Base-by-base conservation (phyloP, 2,329 filamentous ascomycete genomes). In the Chaetomiaceae sp. region DNA sequence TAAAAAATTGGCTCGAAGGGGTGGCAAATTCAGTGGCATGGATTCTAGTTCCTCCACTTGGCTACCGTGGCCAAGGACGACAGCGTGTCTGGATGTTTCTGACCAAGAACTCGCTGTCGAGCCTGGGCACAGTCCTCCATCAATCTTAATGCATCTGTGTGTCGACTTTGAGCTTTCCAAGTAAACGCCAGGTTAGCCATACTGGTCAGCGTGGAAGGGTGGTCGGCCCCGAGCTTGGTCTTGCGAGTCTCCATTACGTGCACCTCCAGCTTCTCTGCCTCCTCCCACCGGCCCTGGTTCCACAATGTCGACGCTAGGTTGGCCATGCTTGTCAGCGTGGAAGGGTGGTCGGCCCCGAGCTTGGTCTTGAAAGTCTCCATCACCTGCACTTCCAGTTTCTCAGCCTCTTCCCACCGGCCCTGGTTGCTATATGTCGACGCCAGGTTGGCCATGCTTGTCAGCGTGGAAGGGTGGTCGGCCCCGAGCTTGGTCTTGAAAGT, bases 61-160 rank as follows among this genome's bases (percentile, higher is more conserved):
- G 38, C 47, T 12, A 50, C 27, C 7, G 20, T 19, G 23, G 27
- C 47, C 46, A 55, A 58, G 20, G 49, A 55, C 29, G 37, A 55
- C 17, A 29, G 38, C 19, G 55, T 57, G 27, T 53, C 25, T 47
- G 48, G 51, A 54, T 60, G 54, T 22, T 44, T 29, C 39, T 12
- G 27, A 17, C 58, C 53, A 55, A 60, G 51, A 2, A 58, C 47
- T 54, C 56, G 51, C 50, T 54, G 46, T 37, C 38, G 53, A 55
- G 51, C 51, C 36, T 51, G 17, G 27, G 40, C 53, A 57, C 54
- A 60, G 34, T 52, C 27, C 46, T 47, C 36, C 47, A 57, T 57
- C 36, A 54, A 34, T 12, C 33, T 34, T 15, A 57, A 51, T 7
- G 55, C 47, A 37, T 54, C 54, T 55, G 33, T 39, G 33, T 40